These are phyloP conservation scores for Syncephalastrum sp. DNA, from an alignment of 371 early-diverging fungal genomes.

Conservation along the genomic window DNA sequence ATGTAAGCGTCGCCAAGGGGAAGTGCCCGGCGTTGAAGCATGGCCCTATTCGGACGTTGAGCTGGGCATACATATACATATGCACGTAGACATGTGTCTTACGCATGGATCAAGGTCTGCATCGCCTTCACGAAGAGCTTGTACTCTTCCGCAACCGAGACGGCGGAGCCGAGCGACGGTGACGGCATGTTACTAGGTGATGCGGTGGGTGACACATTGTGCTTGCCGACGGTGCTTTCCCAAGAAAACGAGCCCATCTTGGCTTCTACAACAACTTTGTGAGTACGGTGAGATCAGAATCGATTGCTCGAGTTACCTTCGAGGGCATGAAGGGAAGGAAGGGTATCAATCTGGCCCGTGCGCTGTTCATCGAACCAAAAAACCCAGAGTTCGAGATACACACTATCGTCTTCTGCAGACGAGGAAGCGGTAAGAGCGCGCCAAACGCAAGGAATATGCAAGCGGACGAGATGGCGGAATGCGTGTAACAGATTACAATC, in stretches of 20 bases:
- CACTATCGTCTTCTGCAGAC: constrained; percentile 10
- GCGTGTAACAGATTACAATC: constrained; percentile 28
- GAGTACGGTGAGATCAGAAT: neutral
- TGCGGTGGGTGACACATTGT: constrained; percentile 28
- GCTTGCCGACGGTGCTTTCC: constrained; percentile 32
- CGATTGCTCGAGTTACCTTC: constrained; percentile 31
- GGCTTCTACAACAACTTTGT: constrained; percentile 22
- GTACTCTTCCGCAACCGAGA: constrained; percentile 39
- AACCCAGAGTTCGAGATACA: constrained; percentile 41
- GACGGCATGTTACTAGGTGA: constrained; percentile 21
- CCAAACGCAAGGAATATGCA: constrained; percentile 40
- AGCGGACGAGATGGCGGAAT: constrained; percentile 25
- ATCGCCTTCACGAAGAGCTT: constrained; percentile 36
- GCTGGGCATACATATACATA: too few relatives aligned
- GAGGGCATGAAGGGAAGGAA: constrained; percentile 25
- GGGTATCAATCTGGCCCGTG: constrained; percentile 44
- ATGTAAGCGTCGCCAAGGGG: constrained; percentile 35
- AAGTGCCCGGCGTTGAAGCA: constrained; percentile 35
- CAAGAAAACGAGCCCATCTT: constrained; percentile 48
- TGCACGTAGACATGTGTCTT: constrained; percentile 12
- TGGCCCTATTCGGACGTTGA: constrained; percentile 19
- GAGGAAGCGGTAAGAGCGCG: constrained; percentile 8
- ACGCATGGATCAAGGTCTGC: constrained; percentile 36
- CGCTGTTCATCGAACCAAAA: constrained; percentile 54
- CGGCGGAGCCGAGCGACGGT: constrained; percentile 18